Evolutionary conservation across 768 basidiomycete genomes (phyloP).

Genomic region (Kwoniella newhampshirensis): DNA sequence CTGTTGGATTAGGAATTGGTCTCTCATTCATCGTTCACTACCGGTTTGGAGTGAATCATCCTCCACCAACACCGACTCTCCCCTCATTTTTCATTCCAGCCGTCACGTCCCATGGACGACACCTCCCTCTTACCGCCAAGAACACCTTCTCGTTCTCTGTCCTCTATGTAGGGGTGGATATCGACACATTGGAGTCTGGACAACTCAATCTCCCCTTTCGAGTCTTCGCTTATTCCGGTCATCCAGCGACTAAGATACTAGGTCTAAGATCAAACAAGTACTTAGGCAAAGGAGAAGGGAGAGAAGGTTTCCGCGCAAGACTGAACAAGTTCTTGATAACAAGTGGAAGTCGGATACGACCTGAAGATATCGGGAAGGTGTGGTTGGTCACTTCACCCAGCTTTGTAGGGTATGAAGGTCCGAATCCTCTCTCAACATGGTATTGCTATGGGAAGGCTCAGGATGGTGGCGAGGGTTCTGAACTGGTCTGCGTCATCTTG

Average conservation of each 20-base stretch:
- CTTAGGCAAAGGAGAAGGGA: conserved; percentile 49
- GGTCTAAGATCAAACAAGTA: conserved; percentile 59
- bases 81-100: conserved; percentile 26
- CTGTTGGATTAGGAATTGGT: conserved; percentile 3
- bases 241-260: conserved; percentile 56
- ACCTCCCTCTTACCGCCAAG: conserved; percentile 20
- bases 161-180: conserved; percentile 61
- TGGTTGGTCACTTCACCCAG: conserved; percentile 78
- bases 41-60: conserved; percentile 10
- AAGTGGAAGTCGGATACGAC: conserved; percentile 3
- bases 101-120: conserved; percentile 24
- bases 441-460: conserved; percentile 59
- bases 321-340: conserved; percentile 14
- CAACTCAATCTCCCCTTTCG: conserved; percentile 57
- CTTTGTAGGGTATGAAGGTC: conserved; percentile 66
- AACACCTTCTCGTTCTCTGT: conserved; percentile 58
- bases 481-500: conserved; percentile 55
- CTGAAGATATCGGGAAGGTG: conserved; percentile 56
- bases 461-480: conserved; percentile 2
- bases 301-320: conserved; percentile 21
- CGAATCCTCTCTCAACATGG: conserved; percentile 71
- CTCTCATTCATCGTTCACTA: conserved; percentile 11
- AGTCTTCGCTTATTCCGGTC: conserved; percentile 62
- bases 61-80: conserved; percentile 3
- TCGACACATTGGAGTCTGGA: conserved; percentile 60